These are phyloP conservation scores for Phaseolus lunatus DNA, from an alignment of 306 rosid genomes.

Conservation along the genomic window DNA sequence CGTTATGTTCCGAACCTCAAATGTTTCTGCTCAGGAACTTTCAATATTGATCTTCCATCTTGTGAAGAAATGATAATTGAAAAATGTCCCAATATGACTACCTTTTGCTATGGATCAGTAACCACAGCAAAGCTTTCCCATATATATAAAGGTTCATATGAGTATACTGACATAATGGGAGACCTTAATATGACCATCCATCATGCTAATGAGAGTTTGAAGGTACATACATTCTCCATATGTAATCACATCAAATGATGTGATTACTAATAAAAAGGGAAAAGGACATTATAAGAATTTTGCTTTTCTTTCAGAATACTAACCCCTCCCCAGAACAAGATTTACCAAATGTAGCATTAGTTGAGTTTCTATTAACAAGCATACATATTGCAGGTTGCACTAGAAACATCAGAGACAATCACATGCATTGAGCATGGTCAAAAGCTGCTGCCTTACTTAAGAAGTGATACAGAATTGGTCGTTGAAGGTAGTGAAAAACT, in stretches of 20 bases:
- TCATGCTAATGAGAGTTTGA: not conserved
- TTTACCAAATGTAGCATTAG: not conserved
- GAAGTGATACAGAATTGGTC: conserved; percentile 13
- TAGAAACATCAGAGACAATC: not conserved
- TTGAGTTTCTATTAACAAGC: not conserved
- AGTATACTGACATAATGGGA: not conserved
- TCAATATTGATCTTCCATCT: not conserved
- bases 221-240: not conserved
- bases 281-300: not conserved
- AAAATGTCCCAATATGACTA: not conserved
- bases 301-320: not conserved
- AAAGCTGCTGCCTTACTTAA: not conserved
- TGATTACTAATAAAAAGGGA: not conserved
- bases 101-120: conserved; percentile 7
- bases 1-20: not conserved
- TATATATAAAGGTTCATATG: conserved; percentile 13
- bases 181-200: not conserved
- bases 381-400: not conserved
- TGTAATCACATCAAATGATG: not conserved
- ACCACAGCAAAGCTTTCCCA: not conserved
- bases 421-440: not conserved
- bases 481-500: not conserved
- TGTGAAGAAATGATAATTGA: conserved; percentile 16
- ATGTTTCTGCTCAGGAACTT: not conserved
- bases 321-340: not conserved